A percentile compares a stretch with the other conserved stretches of the same genome.
Conservation (phyloP, 164 flowering plant genomes). For the Berberis thunbergii region DNA sequence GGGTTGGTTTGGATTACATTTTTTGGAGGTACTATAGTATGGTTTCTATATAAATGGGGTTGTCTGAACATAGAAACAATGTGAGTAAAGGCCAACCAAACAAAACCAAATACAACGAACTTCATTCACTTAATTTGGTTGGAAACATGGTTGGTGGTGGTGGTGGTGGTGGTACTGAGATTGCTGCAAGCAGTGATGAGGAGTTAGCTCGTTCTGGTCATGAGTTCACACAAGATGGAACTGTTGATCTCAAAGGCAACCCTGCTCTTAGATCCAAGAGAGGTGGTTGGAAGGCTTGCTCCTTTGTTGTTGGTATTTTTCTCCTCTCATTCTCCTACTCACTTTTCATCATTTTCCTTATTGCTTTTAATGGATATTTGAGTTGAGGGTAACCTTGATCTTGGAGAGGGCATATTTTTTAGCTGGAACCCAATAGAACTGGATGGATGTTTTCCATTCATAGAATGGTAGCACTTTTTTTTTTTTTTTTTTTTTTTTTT, state of each 20-base stretch:
- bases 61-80: too few relatives aligned
- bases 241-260: conserved; percentile 27
- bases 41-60: too few relatives aligned
- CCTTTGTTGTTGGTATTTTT: conserved; percentile 27
- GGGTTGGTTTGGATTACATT: too few relatives aligned
- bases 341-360: background rate
- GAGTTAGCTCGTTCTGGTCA: conserved; percentile 5
- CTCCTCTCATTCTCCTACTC: conserved; percentile 3
- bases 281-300: conserved; percentile 38
- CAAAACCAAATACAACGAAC: too few relatives aligned
- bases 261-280: conserved; percentile 25
- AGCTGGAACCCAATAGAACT: too few relatives aligned
- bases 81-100: too few relatives aligned
- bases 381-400: background rate
- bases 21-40: too few relatives aligned
- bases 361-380: background rate
- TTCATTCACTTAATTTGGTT: too few relatives aligned
- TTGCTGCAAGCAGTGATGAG: background rate
- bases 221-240: conserved; percentile 28
- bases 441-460: too few relatives aligned
- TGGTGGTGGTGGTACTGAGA: background rate
- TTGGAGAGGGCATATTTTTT: too few relatives aligned
- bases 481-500: too few relatives aligned
- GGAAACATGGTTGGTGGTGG: background rate
- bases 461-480: too few relatives aligned